These are phyloP conservation scores for Euphorbia peplus DNA, from an alignment of 345 rosid species.

Conservation along the genomic window DNA sequence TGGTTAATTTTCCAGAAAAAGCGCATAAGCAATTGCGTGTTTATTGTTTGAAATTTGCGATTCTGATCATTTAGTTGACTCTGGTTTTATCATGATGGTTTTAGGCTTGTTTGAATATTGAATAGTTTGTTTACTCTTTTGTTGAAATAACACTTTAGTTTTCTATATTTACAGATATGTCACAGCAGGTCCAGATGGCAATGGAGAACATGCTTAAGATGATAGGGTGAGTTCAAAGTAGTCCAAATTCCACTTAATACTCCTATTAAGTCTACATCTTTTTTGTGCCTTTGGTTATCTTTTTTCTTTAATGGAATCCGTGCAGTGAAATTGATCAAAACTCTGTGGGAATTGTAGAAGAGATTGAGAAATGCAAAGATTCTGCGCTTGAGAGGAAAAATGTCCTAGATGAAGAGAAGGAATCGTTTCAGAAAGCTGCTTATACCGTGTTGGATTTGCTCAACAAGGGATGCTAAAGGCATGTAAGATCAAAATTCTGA, in stretches of 20 bases:
- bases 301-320: conserved; percentile 3
- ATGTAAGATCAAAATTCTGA: conserved; percentile 7
- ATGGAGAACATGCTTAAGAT: conserved; percentile 84
- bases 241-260: not conserved
- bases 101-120: not conserved
- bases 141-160: not conserved
- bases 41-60: not conserved
- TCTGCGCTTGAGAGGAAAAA: conserved; percentile 68
- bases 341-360: conserved; percentile 60
- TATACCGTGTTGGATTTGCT: conserved; percentile 60
- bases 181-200: conserved; percentile 71
- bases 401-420: conserved; percentile 65
- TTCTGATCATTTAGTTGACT: not conserved
- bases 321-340: conserved; percentile 82
- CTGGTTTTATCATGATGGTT: not conserved
- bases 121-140: not conserved
- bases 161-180: conserved; percentile 49
- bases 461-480: conserved; percentile 13
- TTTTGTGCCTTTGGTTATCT: not conserved
- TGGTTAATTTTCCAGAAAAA: not conserved
- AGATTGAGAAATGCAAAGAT: conserved; percentile 69
- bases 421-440: conserved; percentile 80
- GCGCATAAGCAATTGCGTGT: not conserved
- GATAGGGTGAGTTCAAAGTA: conserved; percentile 52
- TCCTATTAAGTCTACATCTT: not conserved